Base-by-base conservation (phyloP, 225 moss, liverwort and hornwort species). In the Pleurozium schreberi region DNA sequence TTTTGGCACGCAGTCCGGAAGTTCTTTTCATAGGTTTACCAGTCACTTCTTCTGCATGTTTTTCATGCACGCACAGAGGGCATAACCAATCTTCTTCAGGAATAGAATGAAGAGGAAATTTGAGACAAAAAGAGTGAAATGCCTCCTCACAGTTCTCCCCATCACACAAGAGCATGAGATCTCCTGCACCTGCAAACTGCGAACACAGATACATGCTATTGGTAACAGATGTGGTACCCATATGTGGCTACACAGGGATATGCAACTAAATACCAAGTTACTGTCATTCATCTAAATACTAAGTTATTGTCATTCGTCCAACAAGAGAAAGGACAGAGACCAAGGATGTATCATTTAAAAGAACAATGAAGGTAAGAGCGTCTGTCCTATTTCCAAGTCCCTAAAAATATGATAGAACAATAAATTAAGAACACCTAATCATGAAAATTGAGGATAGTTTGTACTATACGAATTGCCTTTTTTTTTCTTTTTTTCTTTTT, bases 31-130 rank as follows among this genome's bases (percentile, higher is more conserved):
- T 49, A 69, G 77, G 55, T 60, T 83, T 86, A 59, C 86, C 90
- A 74, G 69, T 47, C 71, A 61, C 79, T 52, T 90, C 75, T 75
- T 84, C 75, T 80, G 57, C 87, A n/a, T 89, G 71, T 84, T 81
- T 90, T 86, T 91, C 84, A 86, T 88, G 47, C 68, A 91, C 80
- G 87, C 97, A 97, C 71, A 95, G 87, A 86, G 95, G 95, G 86
- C 98, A 98, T 77, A 95, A 90, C 98, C 98, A 98, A 87, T 96
- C 94, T 89, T 93, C 98, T 90, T 94, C 94, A 33, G 98, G 98
- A 76, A 98, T 93, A 75, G 83, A 88, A 77, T 93, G 93, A 87
- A 96, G 89, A 88, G 98, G 96, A 67, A 90, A 84, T 89, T 93
- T 90, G 28, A 98, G 95, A 90, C 98, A 98, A 89, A 98, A 98